Evolutionary conservation across 2,329 filamentous ascomycete genomes (phyloP).

Genomic region (Fusarium sp.): DNA sequence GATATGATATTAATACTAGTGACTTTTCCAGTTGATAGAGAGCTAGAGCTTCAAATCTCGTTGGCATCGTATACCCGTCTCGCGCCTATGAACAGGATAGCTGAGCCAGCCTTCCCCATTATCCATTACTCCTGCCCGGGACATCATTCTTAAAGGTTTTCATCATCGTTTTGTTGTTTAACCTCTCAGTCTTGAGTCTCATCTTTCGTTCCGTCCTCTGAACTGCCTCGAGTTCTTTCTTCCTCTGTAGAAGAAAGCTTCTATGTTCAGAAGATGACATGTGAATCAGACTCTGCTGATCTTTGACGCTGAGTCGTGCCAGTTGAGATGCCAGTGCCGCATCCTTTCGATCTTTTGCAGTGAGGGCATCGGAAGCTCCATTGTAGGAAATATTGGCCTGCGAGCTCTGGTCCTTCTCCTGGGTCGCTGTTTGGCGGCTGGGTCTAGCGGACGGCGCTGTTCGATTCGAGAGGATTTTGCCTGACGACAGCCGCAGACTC

Average conservation of each 20-base stretch:
- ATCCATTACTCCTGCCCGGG: conserved; percentile 26
- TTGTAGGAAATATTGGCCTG: background rate
- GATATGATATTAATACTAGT: too few species aligned
- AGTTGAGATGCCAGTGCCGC: conserved; percentile 28
- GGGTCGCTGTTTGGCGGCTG: background rate
- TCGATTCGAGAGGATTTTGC: conserved; percentile 40
- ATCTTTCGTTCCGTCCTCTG: conserved; percentile 19
- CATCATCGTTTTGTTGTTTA: conserved; percentile 38
- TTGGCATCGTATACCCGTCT: too few species aligned
- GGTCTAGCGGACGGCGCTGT: background rate
- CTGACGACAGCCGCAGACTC: conserved; percentile 33
- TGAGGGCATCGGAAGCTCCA: background rate
- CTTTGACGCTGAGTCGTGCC: conserved; percentile 16
- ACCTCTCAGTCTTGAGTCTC: conserved; percentile 19
- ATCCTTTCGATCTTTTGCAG: conserved; percentile 17
- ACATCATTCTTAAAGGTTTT: conserved; percentile 24
- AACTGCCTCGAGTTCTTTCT: conserved; percentile 30
- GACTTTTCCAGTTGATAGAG: too few species aligned
- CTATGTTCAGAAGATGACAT: conserved; percentile 36
- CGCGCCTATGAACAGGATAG: too few species aligned
- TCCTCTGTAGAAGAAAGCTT: conserved; percentile 19
- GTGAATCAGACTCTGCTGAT: conserved; percentile 42
- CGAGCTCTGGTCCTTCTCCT: background rate
- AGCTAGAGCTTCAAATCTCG: too few species aligned
- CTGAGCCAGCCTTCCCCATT: background rate